Evolutionary conservation across 768 basidiomycete genomes (phyloP).

Genomic region (Mycena epipterygia): DNA sequence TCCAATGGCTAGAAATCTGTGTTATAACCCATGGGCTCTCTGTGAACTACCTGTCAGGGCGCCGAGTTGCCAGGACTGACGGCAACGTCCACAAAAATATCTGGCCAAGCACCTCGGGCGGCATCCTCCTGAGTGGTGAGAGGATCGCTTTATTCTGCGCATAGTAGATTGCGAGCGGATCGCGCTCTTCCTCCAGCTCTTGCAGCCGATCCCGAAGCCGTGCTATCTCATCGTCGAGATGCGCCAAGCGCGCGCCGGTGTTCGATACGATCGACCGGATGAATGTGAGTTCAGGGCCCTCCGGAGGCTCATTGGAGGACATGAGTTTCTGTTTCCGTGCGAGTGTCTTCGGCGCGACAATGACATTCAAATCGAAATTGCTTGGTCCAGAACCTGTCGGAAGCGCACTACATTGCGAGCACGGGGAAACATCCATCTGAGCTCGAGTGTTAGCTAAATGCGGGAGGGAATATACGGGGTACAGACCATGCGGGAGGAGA

Average conservation of each 20-base stretch:
- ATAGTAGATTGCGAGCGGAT: no score
- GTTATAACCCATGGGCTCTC: neutral
- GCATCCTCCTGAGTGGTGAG: constrained; percentile 4
- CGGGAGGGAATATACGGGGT: no score
- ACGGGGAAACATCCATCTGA: no score
- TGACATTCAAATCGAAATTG: no score
- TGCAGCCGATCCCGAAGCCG: no score
- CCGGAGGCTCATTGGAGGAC: neutral
- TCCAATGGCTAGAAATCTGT: constrained; percentile 7
- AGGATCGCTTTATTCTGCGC: neutral
- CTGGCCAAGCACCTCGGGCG: constrained; percentile 5
- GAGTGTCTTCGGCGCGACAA: no score
- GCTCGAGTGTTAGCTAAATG: no score
- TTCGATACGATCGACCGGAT: neutral
- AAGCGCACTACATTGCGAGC: no score
- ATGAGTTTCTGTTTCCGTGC: no score
- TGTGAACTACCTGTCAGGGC: neutral
- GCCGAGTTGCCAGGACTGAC: neutral
- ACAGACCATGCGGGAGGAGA: no score
- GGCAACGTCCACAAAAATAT: constrained; percentile 18
- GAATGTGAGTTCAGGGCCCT: neutral
- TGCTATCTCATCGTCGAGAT: constrained; percentile 1
- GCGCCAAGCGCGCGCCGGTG: neutral
- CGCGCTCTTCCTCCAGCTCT: no score
- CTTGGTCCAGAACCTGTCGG: no score